phyloP scores from a whole-genome alignment of 495 filamentous ascomycete genomes.

The Trichoderma reesei region DNA sequence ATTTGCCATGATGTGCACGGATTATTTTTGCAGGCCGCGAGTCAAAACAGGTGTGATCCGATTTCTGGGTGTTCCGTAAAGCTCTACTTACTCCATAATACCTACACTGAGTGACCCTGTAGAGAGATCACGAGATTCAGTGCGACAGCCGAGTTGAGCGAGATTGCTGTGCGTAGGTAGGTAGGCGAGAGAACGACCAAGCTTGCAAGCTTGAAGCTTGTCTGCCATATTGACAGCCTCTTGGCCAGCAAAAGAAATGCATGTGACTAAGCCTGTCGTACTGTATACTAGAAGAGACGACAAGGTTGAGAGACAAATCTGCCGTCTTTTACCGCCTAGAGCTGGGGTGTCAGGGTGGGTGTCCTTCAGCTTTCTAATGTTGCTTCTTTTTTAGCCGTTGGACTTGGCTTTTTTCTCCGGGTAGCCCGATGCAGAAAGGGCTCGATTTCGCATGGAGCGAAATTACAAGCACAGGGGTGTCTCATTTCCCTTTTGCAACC shows the following conservation, averaged over 20 bases:
- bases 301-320: not conserved
- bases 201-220: not conserved
- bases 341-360: not conserved
- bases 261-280: not conserved
- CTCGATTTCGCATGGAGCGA: not conserved
- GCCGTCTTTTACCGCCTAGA: not conserved
- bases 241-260: not conserved
- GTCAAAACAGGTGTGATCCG: too few species aligned
- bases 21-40: too few species aligned
- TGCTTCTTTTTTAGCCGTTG: not conserved
- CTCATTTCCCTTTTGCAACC: not conserved
- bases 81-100: too few species aligned
- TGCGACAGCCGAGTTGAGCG: too few species aligned
- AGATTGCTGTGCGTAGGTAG: not conserved
- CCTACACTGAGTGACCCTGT: too few species aligned
- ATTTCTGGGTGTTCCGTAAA: too few species aligned
- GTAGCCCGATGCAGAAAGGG: conserved; percentile 1
- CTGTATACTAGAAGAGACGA: not conserved
- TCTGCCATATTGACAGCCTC: not conserved
- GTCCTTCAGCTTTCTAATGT: too few species aligned
- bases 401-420: not conserved
- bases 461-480: not conserved
- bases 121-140: too few species aligned
- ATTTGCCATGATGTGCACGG: too few species aligned
- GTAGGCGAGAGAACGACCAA: not conserved